Base-by-base conservation (phyloP, 192 early-diverging fungal genomes). In the Chytriomyces confervae region DNA sequence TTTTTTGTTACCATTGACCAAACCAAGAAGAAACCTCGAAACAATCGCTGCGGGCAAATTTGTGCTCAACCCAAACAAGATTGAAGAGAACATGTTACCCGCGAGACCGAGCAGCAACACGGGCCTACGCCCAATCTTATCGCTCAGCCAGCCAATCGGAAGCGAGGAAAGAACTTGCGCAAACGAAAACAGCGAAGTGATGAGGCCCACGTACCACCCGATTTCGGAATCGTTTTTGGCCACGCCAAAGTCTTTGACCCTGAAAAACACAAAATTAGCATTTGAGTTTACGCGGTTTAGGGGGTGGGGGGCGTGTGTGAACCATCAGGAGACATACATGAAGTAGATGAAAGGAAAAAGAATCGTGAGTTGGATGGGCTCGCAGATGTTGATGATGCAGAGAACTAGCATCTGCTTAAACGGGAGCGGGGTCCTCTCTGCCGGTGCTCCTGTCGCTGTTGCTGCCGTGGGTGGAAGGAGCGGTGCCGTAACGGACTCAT, bases 331-430 rank as follows among this genome's bases (percentile, higher is more conserved):
- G 20, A 60, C 53, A 20, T 60, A 60, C 86, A 92, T 91, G 69
- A 94, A 92, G 75, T 94, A 94, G 5, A 93, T 88, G 79, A 96
- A 96, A 8, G 93, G 93, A 61, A 94, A 88, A 36, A 94, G 76
- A 51, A 60, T 60, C 20, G 53, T 60, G 45, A 87, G 89, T 64
- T 91, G 92, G 70, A 94, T 60, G 29, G 29, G 29, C 29, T 36
- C 29, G 29, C 29, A 36, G 29, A 36, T 36, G 29, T 36, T 36
- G 29, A 36, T 36, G 29, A 36, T 36, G 29, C 29, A 36, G 29
- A 36, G 29, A 36, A 36, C 29, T 36, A 36, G 29, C 29, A 36
- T 36, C 29, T 36, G 29, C 29, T 36, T 36, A 2, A 36, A 36
- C 29, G 29, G 29, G 29, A 36, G 29, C 29, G 29, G 29, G 0